Conservation (phyloP, 768 basidiomycete species). For the Terana coerulea region DNA sequence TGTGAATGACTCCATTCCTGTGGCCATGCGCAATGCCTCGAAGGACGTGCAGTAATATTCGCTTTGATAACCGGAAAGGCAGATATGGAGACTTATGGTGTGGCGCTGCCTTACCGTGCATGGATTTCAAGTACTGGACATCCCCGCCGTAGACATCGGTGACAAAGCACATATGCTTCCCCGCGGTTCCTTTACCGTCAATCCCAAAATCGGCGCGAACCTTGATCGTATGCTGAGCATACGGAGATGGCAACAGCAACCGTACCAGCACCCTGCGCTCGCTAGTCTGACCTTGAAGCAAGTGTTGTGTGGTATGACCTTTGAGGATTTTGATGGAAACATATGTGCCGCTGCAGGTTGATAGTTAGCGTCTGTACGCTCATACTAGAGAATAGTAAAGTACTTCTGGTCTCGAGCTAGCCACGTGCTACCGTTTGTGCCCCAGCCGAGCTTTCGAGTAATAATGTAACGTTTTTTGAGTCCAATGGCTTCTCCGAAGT, state of each 20-base stretch:
- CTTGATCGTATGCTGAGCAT: background rate
- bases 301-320: background rate
- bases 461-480: background rate
- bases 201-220: background rate
- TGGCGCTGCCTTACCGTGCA: background rate
- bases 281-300: too few species aligned
- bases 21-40: background rate
- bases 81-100: background rate
- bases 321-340: background rate
- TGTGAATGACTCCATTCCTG: background rate
- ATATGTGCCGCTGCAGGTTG: background rate
- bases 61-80: background rate
- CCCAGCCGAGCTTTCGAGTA: conserved; percentile 2
- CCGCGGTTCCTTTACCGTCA: background rate
- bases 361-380: background rate
- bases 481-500: too few species aligned
- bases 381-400: background rate
- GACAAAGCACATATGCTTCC: conserved; percentile 1
- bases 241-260: background rate
- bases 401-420: background rate
- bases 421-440: background rate
- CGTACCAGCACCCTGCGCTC: background rate
- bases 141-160: background rate
- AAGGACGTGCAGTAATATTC: background rate
- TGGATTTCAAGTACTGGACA: background rate